phyloP scores from a whole-genome alignment of 2,329 filamentous ascomycete species.

The Verticillium longisporum region DNA sequence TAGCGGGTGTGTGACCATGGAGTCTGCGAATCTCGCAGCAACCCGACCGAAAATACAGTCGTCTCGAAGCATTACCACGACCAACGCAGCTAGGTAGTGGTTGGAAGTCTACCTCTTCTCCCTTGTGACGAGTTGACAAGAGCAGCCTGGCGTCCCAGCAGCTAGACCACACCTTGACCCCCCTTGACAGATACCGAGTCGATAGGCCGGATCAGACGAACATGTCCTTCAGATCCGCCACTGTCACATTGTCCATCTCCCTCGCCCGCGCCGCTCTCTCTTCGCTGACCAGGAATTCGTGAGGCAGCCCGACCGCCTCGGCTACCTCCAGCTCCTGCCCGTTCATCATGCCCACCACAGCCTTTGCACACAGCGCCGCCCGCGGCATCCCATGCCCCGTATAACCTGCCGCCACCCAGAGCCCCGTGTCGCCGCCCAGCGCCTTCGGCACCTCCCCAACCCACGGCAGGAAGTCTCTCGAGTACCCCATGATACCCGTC shows the following conservation, averaged over 20 bases:
- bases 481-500: constrained; percentile 78
- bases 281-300: constrained; percentile 30
- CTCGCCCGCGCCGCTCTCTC: constrained; percentile 17
- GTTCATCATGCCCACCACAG: constrained; percentile 52
- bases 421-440: constrained; percentile 42
- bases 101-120: too few relatives aligned
- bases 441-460: constrained; percentile 57
- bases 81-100: too few relatives aligned
- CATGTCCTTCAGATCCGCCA: constrained; percentile 11
- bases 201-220: constrained; percentile 1
- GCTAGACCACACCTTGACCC: neutral
- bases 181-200: too few relatives aligned
- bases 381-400: constrained; percentile 75
- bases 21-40: too few relatives aligned
- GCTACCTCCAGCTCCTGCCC: constrained; percentile 16
- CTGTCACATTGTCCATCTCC: constrained; percentile 7
- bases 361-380: constrained; percentile 58
- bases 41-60: too few relatives aligned
- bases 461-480: constrained; percentile 61
- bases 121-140: too few relatives aligned
- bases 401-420: constrained; percentile 62
- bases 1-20: too few relatives aligned
- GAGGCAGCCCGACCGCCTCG: constrained; percentile 32
- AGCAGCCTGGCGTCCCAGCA: too few relatives aligned
- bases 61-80: too few relatives aligned